These are phyloP conservation scores for Globisporangium lucens DNA, from an alignment of 352 stramenopile species.

Conservation along the genomic window DNA sequence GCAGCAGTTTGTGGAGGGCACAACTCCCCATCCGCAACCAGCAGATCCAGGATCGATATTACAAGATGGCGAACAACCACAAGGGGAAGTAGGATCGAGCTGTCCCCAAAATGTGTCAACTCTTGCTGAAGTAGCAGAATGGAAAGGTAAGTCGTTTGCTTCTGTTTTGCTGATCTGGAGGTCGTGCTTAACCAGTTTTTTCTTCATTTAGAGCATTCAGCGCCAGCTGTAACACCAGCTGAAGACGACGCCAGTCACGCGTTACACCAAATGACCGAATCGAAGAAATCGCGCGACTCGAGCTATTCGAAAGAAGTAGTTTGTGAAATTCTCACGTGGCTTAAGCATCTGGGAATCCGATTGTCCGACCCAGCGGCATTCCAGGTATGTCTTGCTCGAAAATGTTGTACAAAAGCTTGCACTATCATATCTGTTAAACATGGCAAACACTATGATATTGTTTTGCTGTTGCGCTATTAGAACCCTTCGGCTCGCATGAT, in stretches of 20 bases:
- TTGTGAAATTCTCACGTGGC: constrained; percentile 32
- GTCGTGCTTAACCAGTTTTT: no score
- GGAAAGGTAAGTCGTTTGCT: background rate
- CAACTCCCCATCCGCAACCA: background rate
- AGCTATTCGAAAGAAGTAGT: constrained; percentile 9
- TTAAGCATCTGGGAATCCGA: constrained; percentile 33
- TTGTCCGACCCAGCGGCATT: constrained; percentile 26
- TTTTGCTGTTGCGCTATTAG: constrained; percentile 18
- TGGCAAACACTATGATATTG: background rate
- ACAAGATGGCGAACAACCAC: background rate
- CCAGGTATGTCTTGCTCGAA: constrained; percentile 21
- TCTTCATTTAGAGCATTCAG: no score
- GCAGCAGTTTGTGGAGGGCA: background rate
- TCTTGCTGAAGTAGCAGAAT: background rate
- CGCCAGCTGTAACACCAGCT: background rate
- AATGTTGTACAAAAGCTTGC: no score
- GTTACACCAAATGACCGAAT: background rate
- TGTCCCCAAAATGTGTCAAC: background rate
- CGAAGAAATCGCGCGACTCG: background rate
- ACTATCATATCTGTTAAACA: no score
- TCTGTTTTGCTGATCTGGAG: background rate
- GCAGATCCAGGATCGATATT: background rate
- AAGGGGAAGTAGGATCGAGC: background rate
- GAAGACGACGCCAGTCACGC: no score
- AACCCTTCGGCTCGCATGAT: constrained; percentile 22